Base-by-base conservation (phyloP, 2,329 filamentous ascomycete species). In the Nothopassalora personata region DNA sequence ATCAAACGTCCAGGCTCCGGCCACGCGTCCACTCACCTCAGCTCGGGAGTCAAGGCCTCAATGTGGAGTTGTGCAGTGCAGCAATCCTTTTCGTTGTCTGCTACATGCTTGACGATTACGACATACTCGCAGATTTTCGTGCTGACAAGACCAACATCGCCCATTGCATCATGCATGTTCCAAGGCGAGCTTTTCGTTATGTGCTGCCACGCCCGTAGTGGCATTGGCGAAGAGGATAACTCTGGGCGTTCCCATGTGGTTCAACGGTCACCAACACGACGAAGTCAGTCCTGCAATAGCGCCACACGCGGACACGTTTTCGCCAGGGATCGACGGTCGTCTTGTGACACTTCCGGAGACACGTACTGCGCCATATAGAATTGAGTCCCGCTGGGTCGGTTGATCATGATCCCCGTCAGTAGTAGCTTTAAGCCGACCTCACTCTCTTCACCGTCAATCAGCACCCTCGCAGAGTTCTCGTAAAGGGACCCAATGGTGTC, bases 401-500 rank as follows among this genome's bases (percentile, higher is more conserved):
- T n/a, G 2, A 18, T 43, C 39, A 43, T 43, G 39, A 43, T 43
- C n/a, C 39, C n/a, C 13, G 39, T 18, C 39, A 18, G n/a, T 4
- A 43, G 5, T 15, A 43, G 39, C n/a, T 18, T 18, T n/a, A 43
- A 43, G 39, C 39, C 39, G 39, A 43, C 15, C 15, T 43, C 39
- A 43, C 15, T 43, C 39, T 43, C 39, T n/a, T n/a, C 39, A 43
- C 13, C 39, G 39, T 34, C 31, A n/a, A 3, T 15, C 13, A 43
- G 39, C 39, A 43, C 15, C 39, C 3, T 23, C 23, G 23, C 3
- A 23, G 3, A 23, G 23, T 3, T 43, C 39, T 43, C 39, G 39
- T 43, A 43, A 43, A 51, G 49, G 19, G 27, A 56, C 30, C 36
- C 45, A 34, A 52, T 57, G 55, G 31, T 43, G 6, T 36, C 55